Conservation (phyloP, 495 filamentous ascomycete genomes). For the Aspergillus hancockii region DNA sequence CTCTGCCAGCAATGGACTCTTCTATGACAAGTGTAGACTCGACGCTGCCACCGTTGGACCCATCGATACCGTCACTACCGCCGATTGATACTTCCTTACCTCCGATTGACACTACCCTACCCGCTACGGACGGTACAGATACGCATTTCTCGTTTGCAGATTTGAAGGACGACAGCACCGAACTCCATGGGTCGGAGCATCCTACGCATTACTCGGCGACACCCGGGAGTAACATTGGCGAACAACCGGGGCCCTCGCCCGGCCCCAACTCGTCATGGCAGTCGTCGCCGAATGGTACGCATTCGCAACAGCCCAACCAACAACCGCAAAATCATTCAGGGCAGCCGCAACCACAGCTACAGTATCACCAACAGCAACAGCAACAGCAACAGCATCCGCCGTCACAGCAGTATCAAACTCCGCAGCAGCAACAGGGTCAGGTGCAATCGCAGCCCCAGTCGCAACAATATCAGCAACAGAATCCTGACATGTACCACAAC, state of each 20-base stretch:
- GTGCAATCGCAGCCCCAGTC: slow-evolving; percentile 30
- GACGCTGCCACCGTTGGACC: slow-evolving; percentile 38
- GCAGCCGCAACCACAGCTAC: slow-evolving; percentile 11
- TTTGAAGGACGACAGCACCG: slow-evolving; percentile 45
- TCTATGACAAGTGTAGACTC: slow-evolving; percentile 19
- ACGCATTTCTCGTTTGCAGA: slow-evolving; percentile 55
- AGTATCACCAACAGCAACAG: slow-evolving; percentile 17
- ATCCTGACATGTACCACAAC: slow-evolving; percentile 39
- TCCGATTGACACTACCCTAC: slow-evolving; percentile 39
- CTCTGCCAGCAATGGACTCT: slow-evolving; percentile 35
- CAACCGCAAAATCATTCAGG: slow-evolving; percentile 8
- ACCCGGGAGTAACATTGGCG: slow-evolving; percentile 25
- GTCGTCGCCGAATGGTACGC: slow-evolving; percentile 33
- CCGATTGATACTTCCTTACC: slow-evolving; percentile 29
- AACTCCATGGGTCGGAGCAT: slow-evolving; percentile 8
- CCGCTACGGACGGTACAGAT: slow-evolving; percentile 33
- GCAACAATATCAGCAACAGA: slow-evolving; percentile 37
- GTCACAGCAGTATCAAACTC: slow-evolving; percentile 14
- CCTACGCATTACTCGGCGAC: slow-evolving; percentile 10
- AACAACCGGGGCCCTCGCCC: slow-evolving; percentile 14
- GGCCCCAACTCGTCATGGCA: slow-evolving; percentile 22
- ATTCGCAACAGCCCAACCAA: slow-evolving; percentile 21
- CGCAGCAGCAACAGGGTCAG: slow-evolving; percentile 26
- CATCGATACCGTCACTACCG: slow-evolving; percentile 29
- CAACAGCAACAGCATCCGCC: slow-evolving; percentile 15